Evolutionary conservation across 768 basidiomycete species (phyloP).

Genomic region (Udeniomyces megalosporus): DNA sequence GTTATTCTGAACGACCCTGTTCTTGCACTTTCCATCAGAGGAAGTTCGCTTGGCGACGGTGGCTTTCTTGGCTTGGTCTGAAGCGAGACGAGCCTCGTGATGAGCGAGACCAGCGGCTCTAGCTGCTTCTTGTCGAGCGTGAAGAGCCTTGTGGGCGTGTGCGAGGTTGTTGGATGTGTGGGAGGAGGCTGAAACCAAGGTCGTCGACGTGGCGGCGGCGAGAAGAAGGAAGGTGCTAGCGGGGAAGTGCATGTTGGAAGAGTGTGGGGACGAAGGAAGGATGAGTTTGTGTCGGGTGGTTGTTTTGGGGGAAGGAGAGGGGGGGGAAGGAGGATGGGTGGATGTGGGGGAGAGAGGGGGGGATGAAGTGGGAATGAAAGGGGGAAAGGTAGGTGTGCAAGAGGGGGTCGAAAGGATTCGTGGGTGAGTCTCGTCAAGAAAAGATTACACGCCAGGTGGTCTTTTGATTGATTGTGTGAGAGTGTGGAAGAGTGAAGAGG

Average conservation of each 20-base stretch:
- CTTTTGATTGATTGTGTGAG: too few species aligned
- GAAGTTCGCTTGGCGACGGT: not conserved
- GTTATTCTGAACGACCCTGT: too few species aligned
- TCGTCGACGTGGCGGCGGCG: not conserved
- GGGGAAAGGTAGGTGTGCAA: not conserved
- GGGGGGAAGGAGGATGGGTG: not conserved
- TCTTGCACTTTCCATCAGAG: too few species aligned
- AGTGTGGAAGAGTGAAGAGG: too few species aligned
- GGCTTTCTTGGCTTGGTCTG: not conserved
- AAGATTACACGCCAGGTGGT: not conserved
- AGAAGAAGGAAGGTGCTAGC: not conserved
- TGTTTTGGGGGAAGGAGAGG: not conserved
- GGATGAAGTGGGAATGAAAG: not conserved
- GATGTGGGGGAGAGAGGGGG: not conserved
- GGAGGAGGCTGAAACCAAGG: not conserved
- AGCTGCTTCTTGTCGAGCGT: not conserved
- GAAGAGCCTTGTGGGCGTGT: not conserved
- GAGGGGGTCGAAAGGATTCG: not conserved
- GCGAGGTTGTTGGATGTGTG: not conserved
- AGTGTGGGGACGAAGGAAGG: not conserved
- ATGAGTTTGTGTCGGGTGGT: not conserved
- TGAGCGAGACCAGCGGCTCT: not conserved
- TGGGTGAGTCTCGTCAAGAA: not conserved
- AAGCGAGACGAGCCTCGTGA: not conserved
- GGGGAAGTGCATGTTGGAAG: not conserved